A percentile compares a stretch with the other conserved stretches of the same genome.
phyloP scores from a whole-genome alignment of 1,284 basidiomycete genomes.

The Leucoagaricus sp. region DNA sequence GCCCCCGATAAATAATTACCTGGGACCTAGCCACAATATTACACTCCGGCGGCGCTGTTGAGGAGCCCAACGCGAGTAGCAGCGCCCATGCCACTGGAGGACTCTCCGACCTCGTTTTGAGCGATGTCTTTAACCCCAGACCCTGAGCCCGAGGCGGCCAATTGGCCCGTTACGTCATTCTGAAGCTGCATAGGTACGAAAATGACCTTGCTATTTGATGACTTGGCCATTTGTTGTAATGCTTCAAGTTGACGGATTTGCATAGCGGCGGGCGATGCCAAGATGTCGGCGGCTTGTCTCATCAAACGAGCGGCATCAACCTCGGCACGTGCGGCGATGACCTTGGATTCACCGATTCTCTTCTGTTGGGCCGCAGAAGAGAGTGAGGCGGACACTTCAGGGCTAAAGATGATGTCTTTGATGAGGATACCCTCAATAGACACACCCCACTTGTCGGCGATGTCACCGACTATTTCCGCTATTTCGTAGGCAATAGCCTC shows the following conservation, averaged over 20 bases:
- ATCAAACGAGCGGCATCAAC: constrained; percentile 94
- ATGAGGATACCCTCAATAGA: constrained; percentile 93
- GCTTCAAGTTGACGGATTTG: constrained; percentile 96
- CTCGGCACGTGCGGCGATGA: constrained; percentile 95
- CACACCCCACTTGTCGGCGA: constrained; percentile 93
- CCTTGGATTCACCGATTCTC: constrained; percentile 93
- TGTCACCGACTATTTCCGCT: constrained; percentile 88
- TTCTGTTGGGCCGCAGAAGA: constrained; percentile 95
- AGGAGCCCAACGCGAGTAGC: constrained; percentile 55
- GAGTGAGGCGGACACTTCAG: constrained; percentile 89
- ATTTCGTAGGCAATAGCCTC: constrained; percentile 97
- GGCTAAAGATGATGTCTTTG: constrained; percentile 91
- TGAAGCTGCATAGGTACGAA: constrained; percentile 94
- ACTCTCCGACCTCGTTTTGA: constrained; percentile 40
- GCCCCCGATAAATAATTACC: not conserved
- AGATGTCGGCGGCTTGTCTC: constrained; percentile 91
- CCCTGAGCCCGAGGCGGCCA: constrained; percentile 39
- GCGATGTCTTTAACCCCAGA: constrained; percentile 35
- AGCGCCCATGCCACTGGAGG: constrained; percentile 38
- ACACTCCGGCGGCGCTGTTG: constrained; percentile 49
- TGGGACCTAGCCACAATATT: constrained; percentile 14
- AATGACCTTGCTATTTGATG: constrained; percentile 82
- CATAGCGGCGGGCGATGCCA: constrained; percentile 94
- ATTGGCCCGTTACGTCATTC: constrained; percentile 62
- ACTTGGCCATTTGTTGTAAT: constrained; percentile 71